Evolutionary conservation across 192 early-diverging fungal genomes (phyloP), one percentile per base, ranked within the genome.

Genomic region (Mortierella alpina): DNA sequence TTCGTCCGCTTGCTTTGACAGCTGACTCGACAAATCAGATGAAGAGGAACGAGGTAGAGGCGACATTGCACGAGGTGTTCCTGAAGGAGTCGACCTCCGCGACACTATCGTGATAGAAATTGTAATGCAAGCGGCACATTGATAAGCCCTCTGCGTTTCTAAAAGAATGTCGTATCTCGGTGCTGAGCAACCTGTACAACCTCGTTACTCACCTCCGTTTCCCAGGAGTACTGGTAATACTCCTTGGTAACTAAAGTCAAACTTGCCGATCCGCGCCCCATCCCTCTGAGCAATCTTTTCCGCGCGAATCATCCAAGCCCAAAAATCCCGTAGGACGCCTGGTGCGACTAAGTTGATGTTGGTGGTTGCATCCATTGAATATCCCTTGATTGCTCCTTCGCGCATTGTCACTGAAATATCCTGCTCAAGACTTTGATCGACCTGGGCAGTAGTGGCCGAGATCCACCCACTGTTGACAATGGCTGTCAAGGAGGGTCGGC

Each of bases 391-490:
- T 2, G 92, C 96, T 55, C 94, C 88, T 63, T 88, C 86, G 40
- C 92, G 86, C 93, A 99, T 99, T 9, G 87, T 80, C 8, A 92
- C 89, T 4, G 95, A 91, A 52, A 98, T 91, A 78, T 99, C 97
- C 18, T 75, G 66, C 41, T 85, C 70, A 45, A 82, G 51, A 20
- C 71, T 42, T 44, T 48, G 45, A 48, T 69, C 69, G 1, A 73
- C 62, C 50, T 83, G 64, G 1, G 55, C 53, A 1, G 50, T 68
- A 0, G 64, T n/a, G 9, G 58, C 48, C 7, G 70, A 63, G 7
- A 63, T 46, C 70, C 65, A 65, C 12, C 69, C 73, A 31, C 52
- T 81, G 47, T 74, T 82, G 50, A 83, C 56, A 11, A 76, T 14
- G 8, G 69, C 62, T 57, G 70, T 69, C 40, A 66, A 50, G 5